Percentiles rank a stretch among this genome's conserved stretches.
Conservation (phyloP, 805 yeast species). For the Yarrowia sp. region DNA sequence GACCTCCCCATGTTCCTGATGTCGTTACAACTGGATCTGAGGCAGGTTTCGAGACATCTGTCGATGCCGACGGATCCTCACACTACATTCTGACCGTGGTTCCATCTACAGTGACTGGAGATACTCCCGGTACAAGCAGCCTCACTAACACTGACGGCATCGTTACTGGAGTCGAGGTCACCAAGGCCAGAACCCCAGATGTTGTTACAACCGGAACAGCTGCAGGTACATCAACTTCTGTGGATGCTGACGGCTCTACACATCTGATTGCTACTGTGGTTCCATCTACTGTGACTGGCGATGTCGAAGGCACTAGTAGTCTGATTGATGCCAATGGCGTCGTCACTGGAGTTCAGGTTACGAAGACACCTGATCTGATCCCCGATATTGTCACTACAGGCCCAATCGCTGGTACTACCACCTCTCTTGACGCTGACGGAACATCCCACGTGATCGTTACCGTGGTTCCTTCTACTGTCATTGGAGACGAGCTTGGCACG, state of each 20-base stretch:
- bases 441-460: no score
- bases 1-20: no score
- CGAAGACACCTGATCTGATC: neutral
- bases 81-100: neutral
- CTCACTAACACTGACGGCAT: neutral
- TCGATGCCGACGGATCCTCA: no score
- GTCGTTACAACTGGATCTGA: no score
- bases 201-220: neutral
- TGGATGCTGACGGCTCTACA: neutral
- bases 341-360: neutral
- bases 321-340: neutral
- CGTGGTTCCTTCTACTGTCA: no score
- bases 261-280: neutral
- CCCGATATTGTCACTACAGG: neutral
- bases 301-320: neutral
- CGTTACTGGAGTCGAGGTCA: neutral
- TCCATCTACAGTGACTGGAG: neutral
- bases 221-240: neutral
- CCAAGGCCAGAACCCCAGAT: no score
- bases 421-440: neutral
- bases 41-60: no score
- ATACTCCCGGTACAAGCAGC: no score
- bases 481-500: no score
- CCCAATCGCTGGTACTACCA: neutral
- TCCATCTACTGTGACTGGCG: neutral